These are phyloP conservation scores for Dothideomycetes sp. DNA, from an alignment of 2,329 filamentous ascomycete genomes.

Conservation along the genomic window DNA sequence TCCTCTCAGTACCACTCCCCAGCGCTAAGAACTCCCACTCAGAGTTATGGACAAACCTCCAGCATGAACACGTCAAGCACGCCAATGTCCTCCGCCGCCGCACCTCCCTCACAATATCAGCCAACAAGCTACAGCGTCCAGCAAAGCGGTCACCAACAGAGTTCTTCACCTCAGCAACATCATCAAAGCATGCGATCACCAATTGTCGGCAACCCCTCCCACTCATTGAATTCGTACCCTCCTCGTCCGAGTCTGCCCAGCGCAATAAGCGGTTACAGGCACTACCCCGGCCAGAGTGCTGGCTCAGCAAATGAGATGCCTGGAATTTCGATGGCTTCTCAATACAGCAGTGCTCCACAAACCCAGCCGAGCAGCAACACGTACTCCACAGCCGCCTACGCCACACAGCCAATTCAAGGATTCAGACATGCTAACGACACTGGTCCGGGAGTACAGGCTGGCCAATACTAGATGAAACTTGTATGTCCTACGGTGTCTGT, in stretches of 20 bases:
- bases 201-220: neutral
- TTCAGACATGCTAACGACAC: constrained; percentile 7
- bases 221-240: constrained; percentile 2
- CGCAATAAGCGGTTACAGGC: constrained; percentile 6
- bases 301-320: constrained; percentile 7
- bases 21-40: constrained; percentile 6
- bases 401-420: neutral
- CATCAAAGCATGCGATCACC: constrained; percentile 10
- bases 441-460: neutral
- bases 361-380: neutral
- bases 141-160: constrained; percentile 3
- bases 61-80: constrained; percentile 7
- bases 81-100: constrained; percentile 4
- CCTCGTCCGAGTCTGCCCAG: constrained; percentile 6
- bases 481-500: too few relatives aligned
- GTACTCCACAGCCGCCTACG: constrained; percentile 2
- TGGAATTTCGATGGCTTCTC: constrained; percentile 8
- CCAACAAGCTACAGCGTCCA: constrained; percentile 8
- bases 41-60: constrained; percentile 5
- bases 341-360: constrained; percentile 5
- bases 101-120: constrained; percentile 10
- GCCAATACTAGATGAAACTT: constrained; percentile 11
- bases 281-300: constrained; percentile 1
- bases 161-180: constrained; percentile 8
- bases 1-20: constrained; percentile 9